phyloP scores from a whole-genome alignment of 164 flowering plant species.

The Vitis rotundifolia region DNA sequence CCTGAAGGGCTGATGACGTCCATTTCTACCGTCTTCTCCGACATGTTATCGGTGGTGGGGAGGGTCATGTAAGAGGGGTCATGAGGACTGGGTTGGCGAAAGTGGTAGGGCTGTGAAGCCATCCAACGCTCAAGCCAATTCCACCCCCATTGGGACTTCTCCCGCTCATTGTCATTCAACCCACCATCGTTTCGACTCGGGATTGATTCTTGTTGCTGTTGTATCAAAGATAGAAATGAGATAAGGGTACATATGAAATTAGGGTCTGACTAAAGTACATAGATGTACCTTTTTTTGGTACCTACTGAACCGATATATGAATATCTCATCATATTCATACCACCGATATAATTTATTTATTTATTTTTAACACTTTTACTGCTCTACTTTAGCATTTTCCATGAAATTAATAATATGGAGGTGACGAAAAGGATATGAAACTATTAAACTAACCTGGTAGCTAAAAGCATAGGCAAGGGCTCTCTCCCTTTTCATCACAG shows the following conservation, averaged over 20 bases:
- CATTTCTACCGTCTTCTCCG: conserved; percentile 89
- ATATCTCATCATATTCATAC: no score
- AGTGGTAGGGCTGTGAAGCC: conserved; percentile 67
- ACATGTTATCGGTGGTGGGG: conserved; percentile 54
- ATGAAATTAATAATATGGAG: no score
- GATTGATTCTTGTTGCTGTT: not conserved
- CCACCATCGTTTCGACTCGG: conserved; percentile 9
- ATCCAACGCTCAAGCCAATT: conserved; percentile 96
- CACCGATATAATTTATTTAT: no score
- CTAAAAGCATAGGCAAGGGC: conserved; percentile 86
- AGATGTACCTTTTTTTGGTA: no score
- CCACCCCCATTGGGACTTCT: conserved; percentile 79
- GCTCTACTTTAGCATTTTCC: no score
- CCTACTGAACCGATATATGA: no score
- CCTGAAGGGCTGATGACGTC: conserved; percentile 41
- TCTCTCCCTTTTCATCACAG: conserved; percentile 61
- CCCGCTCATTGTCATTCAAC: conserved; percentile 25
- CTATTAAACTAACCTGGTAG: conserved; percentile 49
- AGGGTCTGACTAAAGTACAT: no score
- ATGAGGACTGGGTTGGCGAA: conserved; percentile 23
- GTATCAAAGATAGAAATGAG: no score
- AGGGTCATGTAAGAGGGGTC: conserved; percentile 44
- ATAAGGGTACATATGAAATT: no score
- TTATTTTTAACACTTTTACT: no score
- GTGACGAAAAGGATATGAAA: no score